Base-by-base conservation (phyloP, 2,329 filamentous ascomycete species). In the Fusarium nelsonii region DNA sequence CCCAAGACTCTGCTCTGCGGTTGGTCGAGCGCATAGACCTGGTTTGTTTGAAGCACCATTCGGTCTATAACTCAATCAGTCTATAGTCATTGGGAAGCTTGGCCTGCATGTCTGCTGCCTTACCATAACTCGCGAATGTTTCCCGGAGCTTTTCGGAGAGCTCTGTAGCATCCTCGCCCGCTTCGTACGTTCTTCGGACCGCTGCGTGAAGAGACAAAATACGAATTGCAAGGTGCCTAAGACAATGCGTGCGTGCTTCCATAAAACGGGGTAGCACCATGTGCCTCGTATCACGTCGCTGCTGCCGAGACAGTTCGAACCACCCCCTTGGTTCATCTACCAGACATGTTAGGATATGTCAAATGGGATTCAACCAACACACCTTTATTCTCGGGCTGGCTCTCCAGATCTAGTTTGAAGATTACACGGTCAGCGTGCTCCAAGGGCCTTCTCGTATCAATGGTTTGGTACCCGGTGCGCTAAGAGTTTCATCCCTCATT, bases 181-280 rank as follows among this genome's bases (percentile, higher is more conserved):
- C 48, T 14, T 28, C 14, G 20, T 16, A 12, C 18, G 9, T 16
- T 41, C 18, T 44, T 36, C 14, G 30, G 8, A 20, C 14, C 18
- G 43, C 37, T 14, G 34, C 12, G 8, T 23, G 33, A 6, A 51
- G 12, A 14, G 46, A 18, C 4, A 20, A 18, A 2, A 41, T 0
- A n/a, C 32, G 28, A 1, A 45, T 52, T 2, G 2, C 33, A 14
- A 12, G 16, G 6, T 34, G 32, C 3, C 1, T 7, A 10, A 43
- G 10, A 6, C 52, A 58, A 15, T n/a, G 4, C 8, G 26, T 6
- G 4, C 30, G 6, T 14, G 43, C 30, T 7, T 41, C 33, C 4
- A 32, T 50, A 26, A 9, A 45, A 2, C 63, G 52, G 18, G 63
- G 63, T 7, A 40, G 20, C n/a, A 59, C 37, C 53, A 65, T 36